These are phyloP conservation scores for Cinchona pubescens DNA, from an alignment of 257 asterid genomes.

Conservation along the genomic window DNA sequence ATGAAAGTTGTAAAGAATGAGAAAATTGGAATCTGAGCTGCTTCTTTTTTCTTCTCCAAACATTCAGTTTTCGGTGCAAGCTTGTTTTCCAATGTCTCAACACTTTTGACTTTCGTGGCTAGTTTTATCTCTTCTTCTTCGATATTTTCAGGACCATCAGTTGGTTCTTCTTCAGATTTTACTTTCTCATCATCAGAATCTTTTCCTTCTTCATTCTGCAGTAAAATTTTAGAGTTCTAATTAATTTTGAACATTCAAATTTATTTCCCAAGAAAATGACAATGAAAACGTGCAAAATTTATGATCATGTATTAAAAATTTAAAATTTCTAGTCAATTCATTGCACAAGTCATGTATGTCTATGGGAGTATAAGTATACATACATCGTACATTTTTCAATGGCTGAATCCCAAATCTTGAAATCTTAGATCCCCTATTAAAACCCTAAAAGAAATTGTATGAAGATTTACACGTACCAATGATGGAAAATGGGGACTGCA, in stretches of 20 bases:
- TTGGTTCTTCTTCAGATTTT: neutral
- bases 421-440: no score
- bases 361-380: no score
- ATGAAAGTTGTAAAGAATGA: neutral
- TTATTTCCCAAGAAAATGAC: neutral
- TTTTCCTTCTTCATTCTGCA: neutral
- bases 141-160: neutral
- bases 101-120: slow-evolving; percentile 4
- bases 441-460: no score
- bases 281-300: neutral
- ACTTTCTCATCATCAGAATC: neutral
- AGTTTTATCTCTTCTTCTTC: slow-evolving; percentile 6
- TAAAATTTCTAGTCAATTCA: no score
- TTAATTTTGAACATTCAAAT: neutral
- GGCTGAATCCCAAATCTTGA: no score
- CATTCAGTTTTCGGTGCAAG: slow-evolving; percentile 9
- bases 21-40: neutral
- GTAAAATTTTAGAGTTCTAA: no score
- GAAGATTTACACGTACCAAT: no score
- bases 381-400: no score
- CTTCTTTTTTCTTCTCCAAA: slow-evolving; percentile 8
- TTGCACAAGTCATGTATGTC: no score
- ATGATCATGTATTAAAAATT: no score
- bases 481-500: no score
- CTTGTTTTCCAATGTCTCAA: slow-evolving; percentile 10